A percentile compares a stretch with the other conserved stretches of the same genome.
phyloP scores from a whole-genome alignment of 1,284 basidiomycete genomes.

The Cutaneotrichosporon dermatis region DNA sequence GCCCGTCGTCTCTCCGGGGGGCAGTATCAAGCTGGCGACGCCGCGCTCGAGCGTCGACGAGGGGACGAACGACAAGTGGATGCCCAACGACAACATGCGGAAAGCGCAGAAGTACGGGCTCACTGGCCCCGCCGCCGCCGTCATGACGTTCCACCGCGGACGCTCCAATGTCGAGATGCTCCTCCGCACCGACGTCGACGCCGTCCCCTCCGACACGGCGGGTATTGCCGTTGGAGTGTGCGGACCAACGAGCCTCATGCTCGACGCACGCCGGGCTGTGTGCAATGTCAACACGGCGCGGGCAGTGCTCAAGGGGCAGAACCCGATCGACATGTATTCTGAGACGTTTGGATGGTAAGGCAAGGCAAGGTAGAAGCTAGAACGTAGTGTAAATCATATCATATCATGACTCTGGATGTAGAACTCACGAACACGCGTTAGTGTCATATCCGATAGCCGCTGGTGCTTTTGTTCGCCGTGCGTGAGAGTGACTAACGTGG shows the following conservation, averaged over 20 bases:
- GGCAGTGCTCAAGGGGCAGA: conserved; percentile 24
- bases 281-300: conserved; percentile 18
- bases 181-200: conserved; percentile 10
- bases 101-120: conserved; percentile 5
- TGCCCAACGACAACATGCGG: neutral
- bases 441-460: no score
- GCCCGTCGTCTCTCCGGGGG: neutral
- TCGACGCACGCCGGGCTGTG: conserved; percentile 24
- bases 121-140: neutral
- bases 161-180: conserved; percentile 14
- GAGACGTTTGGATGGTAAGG: conserved; percentile 34
- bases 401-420: no score
- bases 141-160: conserved; percentile 12
- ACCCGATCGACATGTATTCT: conserved; percentile 22
- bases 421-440: no score
- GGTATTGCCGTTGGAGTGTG: conserved; percentile 20
- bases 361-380: no score
- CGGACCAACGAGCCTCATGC: conserved; percentile 23
- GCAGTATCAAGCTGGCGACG: neutral
- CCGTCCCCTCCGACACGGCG: conserved; percentile 1
- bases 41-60: neutral
- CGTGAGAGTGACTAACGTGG: no score
- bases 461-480: no score
- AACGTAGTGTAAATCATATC: no score
- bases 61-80: neutral